Evolutionary conservation across 2,329 filamentous ascomycete genomes (phyloP).

Genomic region (Hymenoscyphus fraxineus): DNA sequence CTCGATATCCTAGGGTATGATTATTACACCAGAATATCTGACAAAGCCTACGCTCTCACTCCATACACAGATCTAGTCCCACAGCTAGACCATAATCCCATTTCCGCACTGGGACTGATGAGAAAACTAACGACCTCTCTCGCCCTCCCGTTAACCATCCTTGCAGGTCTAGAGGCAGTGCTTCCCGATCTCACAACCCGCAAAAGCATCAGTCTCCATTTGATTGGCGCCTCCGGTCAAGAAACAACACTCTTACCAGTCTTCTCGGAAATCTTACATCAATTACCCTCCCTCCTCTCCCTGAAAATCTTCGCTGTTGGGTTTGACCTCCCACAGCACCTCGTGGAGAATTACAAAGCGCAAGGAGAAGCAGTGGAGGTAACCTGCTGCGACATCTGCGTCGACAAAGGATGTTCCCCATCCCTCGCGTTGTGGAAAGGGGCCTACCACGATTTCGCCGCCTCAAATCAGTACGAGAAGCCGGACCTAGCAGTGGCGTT

Average conservation of each 20-base stretch:
- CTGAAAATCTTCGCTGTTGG: conserved; percentile 16
- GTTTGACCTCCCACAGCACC: conserved; percentile 10
- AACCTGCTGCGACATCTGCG: conserved; percentile 17
- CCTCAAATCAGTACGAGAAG: conserved; percentile 1
- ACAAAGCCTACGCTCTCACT: conserved; percentile 8
- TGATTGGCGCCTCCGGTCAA: conserved; percentile 18
- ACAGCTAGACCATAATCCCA: conserved; percentile 4
- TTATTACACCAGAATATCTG: conserved; percentile 22
- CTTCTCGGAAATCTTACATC: conserved; percentile 23
- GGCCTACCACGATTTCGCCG: conserved; percentile 18
- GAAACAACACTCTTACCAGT: conserved; percentile 17
- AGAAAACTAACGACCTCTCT: conserved; percentile 13
- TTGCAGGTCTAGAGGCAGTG: conserved; percentile 19
- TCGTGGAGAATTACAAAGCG: neutral
- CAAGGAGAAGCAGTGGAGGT: conserved; percentile 5
- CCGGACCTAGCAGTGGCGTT: conserved; percentile 22
- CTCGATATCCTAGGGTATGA: conserved; percentile 13
- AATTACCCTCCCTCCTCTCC: conserved; percentile 14
- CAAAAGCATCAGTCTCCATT: conserved; percentile 15
- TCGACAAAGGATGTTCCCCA: conserved; percentile 1
- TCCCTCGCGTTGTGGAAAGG: conserved; percentile 15
- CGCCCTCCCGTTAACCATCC: conserved; percentile 20
- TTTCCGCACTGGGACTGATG: conserved; percentile 8
- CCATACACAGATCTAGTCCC: neutral
- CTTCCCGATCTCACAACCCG: conserved; percentile 10